These are phyloP conservation scores for Pythium graminicola DNA, from an alignment of 352 stramenopile species.

Conservation along the genomic window DNA sequence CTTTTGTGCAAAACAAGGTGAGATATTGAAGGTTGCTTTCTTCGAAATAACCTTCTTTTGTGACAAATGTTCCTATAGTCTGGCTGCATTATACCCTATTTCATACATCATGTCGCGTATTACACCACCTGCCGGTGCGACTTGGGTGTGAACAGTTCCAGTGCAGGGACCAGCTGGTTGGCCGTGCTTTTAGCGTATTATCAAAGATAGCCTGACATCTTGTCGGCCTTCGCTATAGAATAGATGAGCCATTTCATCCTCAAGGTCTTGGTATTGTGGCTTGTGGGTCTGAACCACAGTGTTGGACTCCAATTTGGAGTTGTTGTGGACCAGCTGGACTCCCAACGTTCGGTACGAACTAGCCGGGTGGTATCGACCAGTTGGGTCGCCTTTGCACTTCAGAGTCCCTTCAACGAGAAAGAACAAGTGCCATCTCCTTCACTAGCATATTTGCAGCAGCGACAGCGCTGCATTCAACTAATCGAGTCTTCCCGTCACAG, in stretches of 20 bases:
- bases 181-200: slow-evolving; percentile 18
- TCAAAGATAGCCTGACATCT: background rate
- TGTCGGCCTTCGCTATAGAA: background rate
- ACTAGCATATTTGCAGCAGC: background rate
- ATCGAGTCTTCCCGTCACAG: background rate
- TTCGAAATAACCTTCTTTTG: slow-evolving; percentile 14
- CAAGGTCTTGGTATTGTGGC: background rate
- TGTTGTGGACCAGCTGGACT: too few relatives aligned
- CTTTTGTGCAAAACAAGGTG: slow-evolving; percentile 3
- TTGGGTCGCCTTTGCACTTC: background rate
- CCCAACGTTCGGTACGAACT: background rate
- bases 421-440: background rate
- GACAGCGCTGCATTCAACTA: background rate
- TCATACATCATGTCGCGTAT: background rate
- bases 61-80: background rate
- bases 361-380: background rate
- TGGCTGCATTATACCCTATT: background rate
- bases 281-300: background rate
- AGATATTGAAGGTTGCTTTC: background rate
- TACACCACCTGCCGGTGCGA: background rate
- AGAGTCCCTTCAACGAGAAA: slow-evolving; percentile 2
- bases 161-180: slow-evolving; percentile 14
- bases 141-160: slow-evolving; percentile 1
- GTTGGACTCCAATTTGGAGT: too few relatives aligned
- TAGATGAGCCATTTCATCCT: background rate